Evolutionary conservation across 768 basidiomycete genomes (phyloP).

Genomic region (Kondoa subrosea): DNA sequence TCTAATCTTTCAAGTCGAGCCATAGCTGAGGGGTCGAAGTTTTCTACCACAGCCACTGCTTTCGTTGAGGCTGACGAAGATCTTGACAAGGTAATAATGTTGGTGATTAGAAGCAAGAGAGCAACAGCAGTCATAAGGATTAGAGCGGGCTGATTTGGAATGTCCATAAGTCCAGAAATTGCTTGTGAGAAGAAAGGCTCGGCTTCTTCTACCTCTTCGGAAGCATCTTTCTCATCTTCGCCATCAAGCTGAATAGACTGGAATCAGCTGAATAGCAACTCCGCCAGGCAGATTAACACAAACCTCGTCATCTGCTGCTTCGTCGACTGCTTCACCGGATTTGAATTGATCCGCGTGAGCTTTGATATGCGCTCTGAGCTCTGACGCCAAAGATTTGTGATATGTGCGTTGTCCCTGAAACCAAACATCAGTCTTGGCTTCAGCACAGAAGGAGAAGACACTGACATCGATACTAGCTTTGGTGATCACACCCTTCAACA

Average conservation of each 20-base stretch:
- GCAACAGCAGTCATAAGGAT: not conserved
- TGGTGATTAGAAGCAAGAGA: not conserved
- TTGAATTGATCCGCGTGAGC: constrained; percentile 12
- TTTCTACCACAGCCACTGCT: not conserved
- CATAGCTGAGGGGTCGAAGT: not conserved
- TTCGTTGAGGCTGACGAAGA: not conserved
- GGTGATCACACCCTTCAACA: constrained; percentile 13
- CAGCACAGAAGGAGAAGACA: not conserved
- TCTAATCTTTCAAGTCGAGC: not conserved
- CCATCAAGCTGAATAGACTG: too few relatives aligned
- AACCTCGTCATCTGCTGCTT: not conserved
- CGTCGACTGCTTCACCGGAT: not conserved
- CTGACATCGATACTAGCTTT: not conserved
- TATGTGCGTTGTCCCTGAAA: constrained; percentile 17
- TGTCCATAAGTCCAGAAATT: not conserved
- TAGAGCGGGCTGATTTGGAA: not conserved
- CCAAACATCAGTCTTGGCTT: not conserved
- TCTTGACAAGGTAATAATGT: not conserved
- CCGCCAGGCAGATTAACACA: too few relatives aligned
- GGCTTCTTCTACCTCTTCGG: not conserved
- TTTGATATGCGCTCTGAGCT: constrained; percentile 14
- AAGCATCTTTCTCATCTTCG: too few relatives aligned
- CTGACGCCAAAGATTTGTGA: constrained; percentile 15
- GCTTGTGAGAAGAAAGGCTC: not conserved
- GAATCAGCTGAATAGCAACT: too few relatives aligned